phyloP scores from a whole-genome alignment of 2,329 filamentous ascomycete species.

The Clonostachys chloroleuca region DNA sequence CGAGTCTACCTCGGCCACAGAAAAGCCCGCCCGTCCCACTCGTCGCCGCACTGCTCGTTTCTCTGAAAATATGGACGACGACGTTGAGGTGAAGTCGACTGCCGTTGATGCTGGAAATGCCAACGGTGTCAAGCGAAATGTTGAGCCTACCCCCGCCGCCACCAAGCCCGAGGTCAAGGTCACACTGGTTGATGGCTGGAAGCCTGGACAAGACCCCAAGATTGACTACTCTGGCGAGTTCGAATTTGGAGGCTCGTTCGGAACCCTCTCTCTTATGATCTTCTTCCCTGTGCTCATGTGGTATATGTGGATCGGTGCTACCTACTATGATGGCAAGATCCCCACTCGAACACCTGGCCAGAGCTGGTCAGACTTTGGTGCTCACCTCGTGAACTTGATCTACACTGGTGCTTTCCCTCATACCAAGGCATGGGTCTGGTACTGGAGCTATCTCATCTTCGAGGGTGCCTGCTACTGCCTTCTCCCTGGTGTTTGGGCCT shows the following conservation, averaged over 20 bases:
- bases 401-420: slow-evolving; percentile 84
- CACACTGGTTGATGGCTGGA: slow-evolving; percentile 47
- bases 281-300: slow-evolving; percentile 95
- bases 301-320: slow-evolving; percentile 98
- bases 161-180: slow-evolving; percentile 8
- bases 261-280: slow-evolving; percentile 81
- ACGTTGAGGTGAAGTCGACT: slow-evolving; percentile 21
- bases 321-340: slow-evolving; percentile 83
- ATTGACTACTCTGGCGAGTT: slow-evolving; percentile 59
- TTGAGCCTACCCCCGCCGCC: slow-evolving; percentile 3
- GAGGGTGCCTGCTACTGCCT: slow-evolving; percentile 79
- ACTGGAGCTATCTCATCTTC: slow-evolving; percentile 89
- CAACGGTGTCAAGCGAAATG: slow-evolving; percentile 8
- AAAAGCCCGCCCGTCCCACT: slow-evolving; percentile 28
- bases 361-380: slow-evolving; percentile 65
- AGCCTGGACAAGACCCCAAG: slow-evolving; percentile 54
- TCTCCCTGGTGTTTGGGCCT: slow-evolving; percentile 81
- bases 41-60: slow-evolving; percentile 46
- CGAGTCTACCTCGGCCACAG: slow-evolving; percentile 44
- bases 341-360: slow-evolving; percentile 64
- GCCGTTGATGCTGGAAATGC: slow-evolving; percentile 22
- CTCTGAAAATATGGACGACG: slow-evolving; percentile 43
- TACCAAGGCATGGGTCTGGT: slow-evolving; percentile 81
- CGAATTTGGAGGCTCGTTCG: slow-evolving; percentile 87
- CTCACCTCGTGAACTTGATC: slow-evolving; percentile 66